phyloP scores from a whole-genome alignment of 2,329 filamentous ascomycete species.

The Chaetomiaceae sp. region DNA sequence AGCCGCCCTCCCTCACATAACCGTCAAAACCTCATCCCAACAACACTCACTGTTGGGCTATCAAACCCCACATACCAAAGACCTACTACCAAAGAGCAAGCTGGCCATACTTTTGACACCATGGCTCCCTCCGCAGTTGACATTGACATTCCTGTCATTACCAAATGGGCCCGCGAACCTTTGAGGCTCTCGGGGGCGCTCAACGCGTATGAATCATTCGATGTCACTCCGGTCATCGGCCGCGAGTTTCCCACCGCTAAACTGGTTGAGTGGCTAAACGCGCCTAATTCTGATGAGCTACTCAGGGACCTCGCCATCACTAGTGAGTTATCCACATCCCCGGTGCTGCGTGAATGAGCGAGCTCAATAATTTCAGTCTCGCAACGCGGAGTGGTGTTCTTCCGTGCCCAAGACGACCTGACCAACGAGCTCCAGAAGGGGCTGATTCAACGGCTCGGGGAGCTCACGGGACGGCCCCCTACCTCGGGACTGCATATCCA shows the following conservation, averaged over 20 bases:
- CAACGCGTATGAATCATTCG: conserved; percentile 50
- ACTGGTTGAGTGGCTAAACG: conserved; percentile 56
- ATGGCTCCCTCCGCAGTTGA: conserved; percentile 30
- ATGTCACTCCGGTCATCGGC: conserved; percentile 59
- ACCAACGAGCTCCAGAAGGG: conserved; percentile 57
- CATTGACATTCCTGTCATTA: conserved; percentile 9
- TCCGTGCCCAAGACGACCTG: conserved; percentile 55
- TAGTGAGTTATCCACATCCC: conserved; percentile 39
- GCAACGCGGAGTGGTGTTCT: conserved; percentile 60
- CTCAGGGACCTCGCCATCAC: conserved; percentile 64
- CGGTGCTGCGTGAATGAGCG: no score
- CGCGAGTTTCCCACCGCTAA: conserved; percentile 57
- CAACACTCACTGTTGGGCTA: neutral
- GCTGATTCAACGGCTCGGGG: conserved; percentile 54
- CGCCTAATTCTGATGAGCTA: conserved; percentile 58
- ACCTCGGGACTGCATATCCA: conserved; percentile 58
- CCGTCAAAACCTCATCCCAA: neutral
- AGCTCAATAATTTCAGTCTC: conserved; percentile 44
- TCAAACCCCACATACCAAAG: neutral
- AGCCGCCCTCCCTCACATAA: no score
- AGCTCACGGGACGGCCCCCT: conserved; percentile 54
- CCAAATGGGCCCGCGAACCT: conserved; percentile 32
- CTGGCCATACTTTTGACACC: neutral
- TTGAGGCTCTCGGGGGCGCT: conserved; percentile 48
- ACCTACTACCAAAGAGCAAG: neutral